Evolutionary conservation across 345 rosid genomes (phyloP).

Genomic region (Dovyalis caffra): DNA sequence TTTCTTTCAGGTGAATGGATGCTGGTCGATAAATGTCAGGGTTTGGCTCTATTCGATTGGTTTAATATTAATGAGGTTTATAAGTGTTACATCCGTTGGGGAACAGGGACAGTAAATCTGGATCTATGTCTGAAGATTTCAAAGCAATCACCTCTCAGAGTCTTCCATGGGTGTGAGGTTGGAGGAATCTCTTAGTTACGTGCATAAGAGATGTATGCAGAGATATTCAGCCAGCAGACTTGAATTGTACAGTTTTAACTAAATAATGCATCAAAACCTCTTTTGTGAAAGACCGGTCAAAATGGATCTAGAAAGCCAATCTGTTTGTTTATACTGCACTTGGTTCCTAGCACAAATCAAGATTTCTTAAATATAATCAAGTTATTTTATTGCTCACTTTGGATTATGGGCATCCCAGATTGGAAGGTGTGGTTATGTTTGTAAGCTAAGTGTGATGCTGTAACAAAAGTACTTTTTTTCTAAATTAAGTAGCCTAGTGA

Average conservation of each 20-base stretch:
- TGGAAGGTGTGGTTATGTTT: no score
- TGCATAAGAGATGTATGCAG: neutral
- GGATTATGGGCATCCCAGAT: no score
- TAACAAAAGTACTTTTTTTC: no score
- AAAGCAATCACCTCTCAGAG: conserved; percentile 52
- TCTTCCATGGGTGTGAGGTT: conserved; percentile 70
- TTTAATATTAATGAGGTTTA: conserved; percentile 50
- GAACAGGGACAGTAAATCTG: conserved; percentile 68
- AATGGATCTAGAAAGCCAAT: neutral
- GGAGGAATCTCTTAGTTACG: conserved; percentile 19
- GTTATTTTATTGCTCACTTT: no score
- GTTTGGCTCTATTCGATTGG: conserved; percentile 51
- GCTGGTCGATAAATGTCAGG: conserved; percentile 66
- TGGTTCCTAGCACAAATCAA: no score
- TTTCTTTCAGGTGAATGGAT: conserved; percentile 68
- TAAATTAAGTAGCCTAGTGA: no score
- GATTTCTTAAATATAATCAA: no score
- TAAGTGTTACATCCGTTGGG: conserved; percentile 76
- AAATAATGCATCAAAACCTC: neutral
- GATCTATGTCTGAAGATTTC: conserved; percentile 95
- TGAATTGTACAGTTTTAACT: neutral
- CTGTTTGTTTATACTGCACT: no score
- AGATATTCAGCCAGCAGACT: neutral
- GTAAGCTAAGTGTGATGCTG: no score
- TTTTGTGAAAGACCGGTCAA: neutral